Evolutionary conservation across 1,139 yeast species (phyloP).

Genomic region (Zygoascus sp.): DNA sequence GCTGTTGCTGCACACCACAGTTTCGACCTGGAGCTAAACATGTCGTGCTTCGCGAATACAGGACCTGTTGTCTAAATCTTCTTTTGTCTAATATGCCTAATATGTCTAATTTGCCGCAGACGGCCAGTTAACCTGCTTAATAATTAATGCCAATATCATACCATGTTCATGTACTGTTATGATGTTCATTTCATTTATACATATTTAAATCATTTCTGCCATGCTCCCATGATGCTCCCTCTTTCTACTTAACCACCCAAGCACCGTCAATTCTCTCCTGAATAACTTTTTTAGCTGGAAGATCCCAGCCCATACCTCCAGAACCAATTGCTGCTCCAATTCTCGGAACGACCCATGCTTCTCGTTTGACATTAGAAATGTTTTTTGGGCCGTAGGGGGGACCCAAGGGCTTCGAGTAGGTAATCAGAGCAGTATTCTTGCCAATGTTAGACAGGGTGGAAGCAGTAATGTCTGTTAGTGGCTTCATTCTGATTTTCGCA

Average conservation of each 20-base stretch:
- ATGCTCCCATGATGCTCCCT: too few relatives aligned
- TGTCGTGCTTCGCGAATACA: too few relatives aligned
- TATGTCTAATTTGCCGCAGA: too few relatives aligned
- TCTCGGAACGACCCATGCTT: slow-evolving; percentile 86
- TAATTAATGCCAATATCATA: too few relatives aligned
- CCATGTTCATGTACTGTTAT: too few relatives aligned
- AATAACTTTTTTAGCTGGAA: slow-evolving; percentile 74
- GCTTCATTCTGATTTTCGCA: slow-evolving; percentile 51
- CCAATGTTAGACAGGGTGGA: slow-evolving; percentile 75
- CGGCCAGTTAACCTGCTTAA: too few relatives aligned
- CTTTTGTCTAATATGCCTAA: too few relatives aligned
- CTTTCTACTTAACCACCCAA: slow-evolving; percentile 32
- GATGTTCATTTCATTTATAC: too few relatives aligned
- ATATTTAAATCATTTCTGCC: too few relatives aligned
- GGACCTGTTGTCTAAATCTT: too few relatives aligned
- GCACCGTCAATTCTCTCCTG: slow-evolving; percentile 51
- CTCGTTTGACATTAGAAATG: slow-evolving; percentile 55
- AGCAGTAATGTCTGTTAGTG: slow-evolving; percentile 71
- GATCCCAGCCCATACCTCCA: slow-evolving; percentile 89
- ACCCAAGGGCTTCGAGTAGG: slow-evolving; percentile 88
- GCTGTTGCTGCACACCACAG: too few relatives aligned
- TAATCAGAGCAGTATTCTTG: slow-evolving; percentile 62
- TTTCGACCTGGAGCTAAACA: too few relatives aligned
- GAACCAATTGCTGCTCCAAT: slow-evolving; percentile 81
- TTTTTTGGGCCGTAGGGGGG: slow-evolving; percentile 82